phyloP scores from a whole-genome alignment of 2,329 filamentous ascomycete genomes.

The Sarocladium oryzae region DNA sequence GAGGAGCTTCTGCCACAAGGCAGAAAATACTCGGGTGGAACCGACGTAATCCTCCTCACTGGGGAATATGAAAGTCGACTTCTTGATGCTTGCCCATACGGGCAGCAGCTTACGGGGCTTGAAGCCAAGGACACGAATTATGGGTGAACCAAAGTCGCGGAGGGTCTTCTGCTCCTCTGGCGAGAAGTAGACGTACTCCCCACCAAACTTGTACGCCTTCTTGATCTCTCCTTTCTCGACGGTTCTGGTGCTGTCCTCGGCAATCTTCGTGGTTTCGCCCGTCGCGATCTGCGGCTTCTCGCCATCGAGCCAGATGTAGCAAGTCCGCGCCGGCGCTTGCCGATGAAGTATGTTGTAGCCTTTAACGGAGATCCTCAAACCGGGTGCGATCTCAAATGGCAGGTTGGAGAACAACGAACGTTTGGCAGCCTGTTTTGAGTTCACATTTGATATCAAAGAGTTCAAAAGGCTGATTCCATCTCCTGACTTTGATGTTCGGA shows the following conservation, averaged over 20 bases:
- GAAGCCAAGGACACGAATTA: conserved; percentile 89
- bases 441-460: conserved; percentile 79
- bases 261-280: conserved; percentile 66
- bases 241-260: conserved; percentile 68
- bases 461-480: conserved; percentile 75
- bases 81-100: conserved; percentile 78
- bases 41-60: conserved; percentile 86
- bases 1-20: conserved; percentile 80
- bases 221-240: conserved; percentile 77
- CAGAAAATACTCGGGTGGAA: conserved; percentile 87
- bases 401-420: conserved; percentile 80
- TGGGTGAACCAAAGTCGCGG: conserved; percentile 71
- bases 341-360: conserved; percentile 86
- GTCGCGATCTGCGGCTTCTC: conserved; percentile 76
- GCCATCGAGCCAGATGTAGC: conserved; percentile 83
- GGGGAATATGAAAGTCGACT: conserved; percentile 89
- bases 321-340: conserved; percentile 73
- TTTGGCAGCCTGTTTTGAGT: conserved; percentile 81
- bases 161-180: conserved; percentile 75
- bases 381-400: conserved; percentile 81
- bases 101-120: conserved; percentile 71
- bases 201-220: conserved; percentile 94
- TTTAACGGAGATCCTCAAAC: conserved; percentile 81
- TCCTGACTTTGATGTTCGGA: conserved; percentile 59
- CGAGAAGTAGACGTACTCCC: conserved; percentile 79